Percentiles rank a stretch among this genome's conserved stretches.
phyloP scores from a whole-genome alignment of 2,329 filamentous ascomycete genomes.

The Cladosporium sp. region DNA sequence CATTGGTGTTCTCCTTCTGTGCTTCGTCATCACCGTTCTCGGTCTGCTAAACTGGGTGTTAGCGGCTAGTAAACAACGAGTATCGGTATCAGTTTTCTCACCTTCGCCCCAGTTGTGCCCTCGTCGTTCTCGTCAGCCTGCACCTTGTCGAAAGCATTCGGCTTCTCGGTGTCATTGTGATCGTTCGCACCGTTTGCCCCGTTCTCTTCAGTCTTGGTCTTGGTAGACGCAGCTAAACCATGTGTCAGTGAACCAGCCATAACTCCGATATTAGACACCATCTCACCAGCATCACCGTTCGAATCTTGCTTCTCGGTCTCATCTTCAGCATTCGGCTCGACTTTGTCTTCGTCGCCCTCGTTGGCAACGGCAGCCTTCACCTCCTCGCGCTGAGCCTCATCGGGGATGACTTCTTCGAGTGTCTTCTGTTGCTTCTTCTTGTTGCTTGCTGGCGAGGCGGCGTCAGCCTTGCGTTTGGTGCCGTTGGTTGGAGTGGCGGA shows the following conservation, averaged over 20 bases:
- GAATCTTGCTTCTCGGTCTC: conserved; percentile 18
- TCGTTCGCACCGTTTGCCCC: conserved; percentile 20
- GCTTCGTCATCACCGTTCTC: background rate
- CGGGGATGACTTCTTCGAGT: conserved; percentile 48
- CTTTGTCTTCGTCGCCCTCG: conserved; percentile 1
- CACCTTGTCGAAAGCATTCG: conserved; percentile 27
- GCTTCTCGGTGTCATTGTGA: conserved; percentile 21
- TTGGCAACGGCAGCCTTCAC: conserved; percentile 14
- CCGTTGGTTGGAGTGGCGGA: conserved; percentile 19
- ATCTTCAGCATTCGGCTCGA: background rate
- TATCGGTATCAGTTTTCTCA: background rate
- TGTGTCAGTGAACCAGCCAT: conserved; percentile 7
- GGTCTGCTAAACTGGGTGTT: background rate
- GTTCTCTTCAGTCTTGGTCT: conserved; percentile 26
- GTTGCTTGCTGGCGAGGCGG: conserved; percentile 24
- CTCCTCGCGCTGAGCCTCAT: conserved; percentile 29
- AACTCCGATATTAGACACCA: conserved; percentile 13
- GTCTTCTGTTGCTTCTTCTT: conserved; percentile 49
- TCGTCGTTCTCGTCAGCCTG: conserved; percentile 28
- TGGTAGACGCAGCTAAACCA: conserved; percentile 11
- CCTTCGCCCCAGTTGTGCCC: conserved; percentile 18
- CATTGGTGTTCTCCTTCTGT: conserved; percentile 1
- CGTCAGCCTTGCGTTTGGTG: conserved; percentile 38
- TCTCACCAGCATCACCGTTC: conserved; percentile 13
- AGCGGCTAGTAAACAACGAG: background rate